Evolutionary conservation across 768 basidiomycete genomes (phyloP).

Genomic region (Lactarius akahatsu): DNA sequence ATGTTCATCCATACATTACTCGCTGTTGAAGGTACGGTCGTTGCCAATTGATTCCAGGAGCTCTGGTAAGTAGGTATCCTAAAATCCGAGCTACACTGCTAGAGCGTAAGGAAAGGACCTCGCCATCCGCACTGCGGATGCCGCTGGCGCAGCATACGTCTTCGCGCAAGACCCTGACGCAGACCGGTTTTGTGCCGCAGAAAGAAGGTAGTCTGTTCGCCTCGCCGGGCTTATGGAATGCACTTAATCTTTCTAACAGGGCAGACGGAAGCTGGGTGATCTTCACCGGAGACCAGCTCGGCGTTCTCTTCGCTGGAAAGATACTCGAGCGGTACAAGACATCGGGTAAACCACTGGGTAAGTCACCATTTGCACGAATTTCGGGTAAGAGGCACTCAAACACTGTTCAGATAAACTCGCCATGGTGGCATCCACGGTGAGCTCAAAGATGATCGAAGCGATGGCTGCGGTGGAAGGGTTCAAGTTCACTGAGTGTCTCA

Average conservation of each 20-base stretch:
- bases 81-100: background rate
- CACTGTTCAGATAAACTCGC: constrained; percentile 61
- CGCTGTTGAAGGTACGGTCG: background rate
- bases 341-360: constrained; percentile 47
- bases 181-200: constrained; percentile 78
- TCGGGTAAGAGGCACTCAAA: constrained; percentile 28
- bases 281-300: constrained; percentile 87
- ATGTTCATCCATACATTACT: background rate
- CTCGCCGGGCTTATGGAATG: background rate
- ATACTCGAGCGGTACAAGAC: constrained; percentile 46
- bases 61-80: constrained; percentile 27
- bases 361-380: constrained; percentile 7
- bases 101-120: constrained; percentile 51
- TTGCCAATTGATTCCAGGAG: constrained; percentile 26
- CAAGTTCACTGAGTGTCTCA: constrained; percentile 81
- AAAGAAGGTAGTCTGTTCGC: constrained; percentile 50
- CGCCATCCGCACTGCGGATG: constrained; percentile 62
- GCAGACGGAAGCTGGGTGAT: constrained; percentile 55
- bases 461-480: constrained; percentile 79
- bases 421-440: constrained; percentile 88
- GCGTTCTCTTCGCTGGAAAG: constrained; percentile 52
- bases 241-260: constrained; percentile 35
- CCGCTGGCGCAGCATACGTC: constrained; percentile 56
- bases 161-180: constrained; percentile 90
- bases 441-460: constrained; percentile 82